Evolutionary conservation across 2,329 filamentous ascomycete genomes (phyloP).

Genomic region (Leptographium wingfieldii): DNA sequence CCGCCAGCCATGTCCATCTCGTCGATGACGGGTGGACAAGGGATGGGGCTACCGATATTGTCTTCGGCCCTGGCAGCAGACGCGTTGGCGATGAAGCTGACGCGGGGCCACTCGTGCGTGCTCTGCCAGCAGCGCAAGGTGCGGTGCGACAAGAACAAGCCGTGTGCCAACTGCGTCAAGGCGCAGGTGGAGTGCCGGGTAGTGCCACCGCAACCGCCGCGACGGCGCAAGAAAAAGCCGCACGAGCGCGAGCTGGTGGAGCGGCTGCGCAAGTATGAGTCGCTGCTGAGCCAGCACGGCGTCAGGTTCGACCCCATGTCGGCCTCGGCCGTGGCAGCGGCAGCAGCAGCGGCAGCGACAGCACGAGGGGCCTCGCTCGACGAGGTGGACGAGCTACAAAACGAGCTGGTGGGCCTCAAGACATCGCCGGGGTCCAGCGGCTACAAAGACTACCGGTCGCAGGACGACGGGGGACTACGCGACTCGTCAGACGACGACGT

Average conservation of each 20-base stretch:
- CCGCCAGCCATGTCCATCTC: constrained; percentile 13
- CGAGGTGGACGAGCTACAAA: constrained; percentile 43
- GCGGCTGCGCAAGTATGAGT: constrained; percentile 56
- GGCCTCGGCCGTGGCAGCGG: constrained; percentile 15
- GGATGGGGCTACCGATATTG: constrained; percentile 1
- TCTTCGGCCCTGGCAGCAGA: constrained; percentile 17
- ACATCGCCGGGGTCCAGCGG: constrained; percentile 34
- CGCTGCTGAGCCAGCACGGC: constrained; percentile 49
- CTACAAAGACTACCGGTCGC: background rate
- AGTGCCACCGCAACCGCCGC: constrained; percentile 41
- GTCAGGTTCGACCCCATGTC: constrained; percentile 58
- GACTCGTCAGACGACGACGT: constrained; percentile 43
- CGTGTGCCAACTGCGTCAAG: constrained; percentile 57
- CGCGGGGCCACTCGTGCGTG: constrained; percentile 51
- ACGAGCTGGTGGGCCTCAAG: constrained; percentile 41
- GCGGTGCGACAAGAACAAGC: constrained; percentile 60
- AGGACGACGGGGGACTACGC: background rate
- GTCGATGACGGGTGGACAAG: background rate
- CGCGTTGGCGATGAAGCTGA: constrained; percentile 38
- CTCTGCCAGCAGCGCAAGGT: constrained; percentile 67
- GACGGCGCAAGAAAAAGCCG: constrained; percentile 49
- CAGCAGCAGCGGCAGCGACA: background rate
- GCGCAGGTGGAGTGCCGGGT: constrained; percentile 49
- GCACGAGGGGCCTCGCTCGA: constrained; percentile 22
- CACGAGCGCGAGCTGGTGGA: constrained; percentile 59